phyloP scores from a whole-genome alignment of 2,329 filamentous ascomycete species.

The Teratosphaeriaceae sp. region DNA sequence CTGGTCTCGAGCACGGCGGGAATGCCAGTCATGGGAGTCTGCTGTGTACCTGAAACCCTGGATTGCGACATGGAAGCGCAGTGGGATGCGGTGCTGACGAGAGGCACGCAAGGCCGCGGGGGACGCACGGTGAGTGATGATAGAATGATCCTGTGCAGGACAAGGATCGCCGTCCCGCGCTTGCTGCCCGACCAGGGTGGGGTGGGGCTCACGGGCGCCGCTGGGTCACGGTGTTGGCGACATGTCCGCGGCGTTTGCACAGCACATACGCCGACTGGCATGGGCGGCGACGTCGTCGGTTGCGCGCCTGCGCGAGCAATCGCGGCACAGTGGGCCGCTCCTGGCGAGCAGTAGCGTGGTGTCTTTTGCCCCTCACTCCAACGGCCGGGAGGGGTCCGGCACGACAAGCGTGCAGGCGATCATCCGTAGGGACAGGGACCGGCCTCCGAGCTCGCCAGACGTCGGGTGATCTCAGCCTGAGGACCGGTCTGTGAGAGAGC shows the following conservation, averaged over 20 bases:
- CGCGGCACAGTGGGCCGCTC: not conserved
- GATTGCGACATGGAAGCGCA: not conserved
- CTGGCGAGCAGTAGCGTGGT: constrained; percentile 1
- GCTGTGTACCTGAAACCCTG: not conserved
- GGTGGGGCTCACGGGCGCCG: too few relatives aligned
- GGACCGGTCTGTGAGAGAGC: not conserved
- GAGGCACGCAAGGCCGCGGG: not conserved
- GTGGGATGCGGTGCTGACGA: too few relatives aligned
- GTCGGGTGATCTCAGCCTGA: not conserved
- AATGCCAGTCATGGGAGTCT: not conserved
- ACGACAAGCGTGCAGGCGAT: not conserved
- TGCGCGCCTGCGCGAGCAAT: constrained; percentile 1
- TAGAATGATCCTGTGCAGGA: not conserved
- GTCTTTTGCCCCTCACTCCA: not conserved
- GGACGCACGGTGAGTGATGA: too few relatives aligned
- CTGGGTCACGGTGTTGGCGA: not conserved
- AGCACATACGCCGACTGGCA: not conserved
- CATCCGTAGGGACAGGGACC: not conserved
- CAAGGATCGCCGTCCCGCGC: not conserved
- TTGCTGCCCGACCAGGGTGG: not conserved
- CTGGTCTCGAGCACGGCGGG: not conserved
- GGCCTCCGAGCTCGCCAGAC: not conserved
- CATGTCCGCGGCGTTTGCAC: not conserved
- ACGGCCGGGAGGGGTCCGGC: not conserved
- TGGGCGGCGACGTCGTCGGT: not conserved